phyloP scores from a whole-genome alignment of 371 early-diverging fungal genomes.

The Apophysomyces elegans region DNA sequence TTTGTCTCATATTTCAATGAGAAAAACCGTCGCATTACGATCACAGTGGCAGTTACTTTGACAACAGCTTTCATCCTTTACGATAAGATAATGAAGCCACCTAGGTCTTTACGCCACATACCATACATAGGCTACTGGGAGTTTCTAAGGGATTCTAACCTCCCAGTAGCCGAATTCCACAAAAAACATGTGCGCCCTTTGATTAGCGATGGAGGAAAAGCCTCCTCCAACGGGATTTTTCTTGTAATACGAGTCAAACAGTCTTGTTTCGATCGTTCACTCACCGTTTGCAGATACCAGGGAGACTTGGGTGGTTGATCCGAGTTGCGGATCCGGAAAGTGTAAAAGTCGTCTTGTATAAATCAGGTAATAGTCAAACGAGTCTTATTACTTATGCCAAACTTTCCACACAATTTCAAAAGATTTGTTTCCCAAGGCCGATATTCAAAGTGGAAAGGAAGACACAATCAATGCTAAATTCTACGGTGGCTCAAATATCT shows the following conservation, averaged over 20 bases:
- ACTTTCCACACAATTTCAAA: background rate
- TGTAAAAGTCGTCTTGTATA: constrained; percentile 29
- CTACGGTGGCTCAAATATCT: constrained; percentile 28
- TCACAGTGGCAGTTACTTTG: background rate
- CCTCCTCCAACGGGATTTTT: background rate
- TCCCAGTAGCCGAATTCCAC: constrained; percentile 65
- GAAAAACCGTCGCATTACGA: background rate
- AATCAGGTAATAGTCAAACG: constrained; percentile 28
- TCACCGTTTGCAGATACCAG: constrained; percentile 14
- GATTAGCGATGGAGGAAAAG: background rate
- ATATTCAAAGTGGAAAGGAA: constrained; percentile 1
- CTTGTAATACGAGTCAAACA: background rate
- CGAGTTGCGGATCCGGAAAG: constrained; percentile 30
- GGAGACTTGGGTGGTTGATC: constrained; percentile 34
- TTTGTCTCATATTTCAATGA: background rate
- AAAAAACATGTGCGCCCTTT: constrained; percentile 57
- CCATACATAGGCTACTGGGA: constrained; percentile 11
- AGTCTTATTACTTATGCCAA: background rate
- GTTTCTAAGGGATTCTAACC: constrained; percentile 62
- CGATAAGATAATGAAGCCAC: background rate
- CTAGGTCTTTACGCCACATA: constrained; percentile 12
- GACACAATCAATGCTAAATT: constrained; percentile 27
- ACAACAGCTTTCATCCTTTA: background rate
- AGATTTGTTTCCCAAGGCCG: constrained; percentile 28
- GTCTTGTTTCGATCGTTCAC: background rate